Evolutionary conservation across 1,139 yeast species (phyloP), one percentile per base, ranked within the genome.

Genomic region (Debaryomycetaceae sp.): DNA sequence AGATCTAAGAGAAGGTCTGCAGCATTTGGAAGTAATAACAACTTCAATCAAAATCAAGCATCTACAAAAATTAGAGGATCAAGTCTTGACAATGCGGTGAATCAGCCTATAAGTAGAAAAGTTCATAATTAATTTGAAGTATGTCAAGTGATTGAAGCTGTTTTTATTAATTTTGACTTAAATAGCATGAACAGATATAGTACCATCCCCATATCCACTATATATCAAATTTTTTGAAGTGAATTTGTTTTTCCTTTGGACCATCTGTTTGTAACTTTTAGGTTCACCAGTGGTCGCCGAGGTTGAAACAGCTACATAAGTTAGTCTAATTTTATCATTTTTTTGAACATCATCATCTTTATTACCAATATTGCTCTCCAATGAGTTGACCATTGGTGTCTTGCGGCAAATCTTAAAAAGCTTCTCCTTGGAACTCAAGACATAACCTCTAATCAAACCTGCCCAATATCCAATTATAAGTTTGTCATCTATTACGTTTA

Each of bases 201-300:
- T 57, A 2, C 78, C 77, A 50, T 71, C 75, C 33, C 60, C 65
- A 46, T 63, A 73, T 0, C 75, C 76, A 0, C 58, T 58, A 26
- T 63, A 52, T n/a, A 66, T 42, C 30, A 58, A 42, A 5, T 48
- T 38, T 3, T 47, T 45, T 11, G 41, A 38, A 0, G 46, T 29
- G 7, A 47, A 38, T 38, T 44, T 11, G 43, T 41, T 31, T 39
- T 41, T 47, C 35, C 34, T 35, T 42, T 42, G 41, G 34, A 53
- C 42, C 40, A 55, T 17, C 34, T 53, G 39, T 43, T 57, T 43
- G 47, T 53, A 53, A 22, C 53, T 53, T 2, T 31, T 36, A 14
- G 36, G 13, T 16, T 15, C 4, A 6, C 9, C 13, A 13, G 7
- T 6, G 17, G 1, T 31, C 22, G 7, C 26, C 26, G 11, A 8